A percentile compares a stretch with the other conserved stretches of the same genome.
Evolutionary conservation across 2,329 filamentous ascomycete genomes (phyloP).

Genomic region (Rugonectria rugulosa): DNA sequence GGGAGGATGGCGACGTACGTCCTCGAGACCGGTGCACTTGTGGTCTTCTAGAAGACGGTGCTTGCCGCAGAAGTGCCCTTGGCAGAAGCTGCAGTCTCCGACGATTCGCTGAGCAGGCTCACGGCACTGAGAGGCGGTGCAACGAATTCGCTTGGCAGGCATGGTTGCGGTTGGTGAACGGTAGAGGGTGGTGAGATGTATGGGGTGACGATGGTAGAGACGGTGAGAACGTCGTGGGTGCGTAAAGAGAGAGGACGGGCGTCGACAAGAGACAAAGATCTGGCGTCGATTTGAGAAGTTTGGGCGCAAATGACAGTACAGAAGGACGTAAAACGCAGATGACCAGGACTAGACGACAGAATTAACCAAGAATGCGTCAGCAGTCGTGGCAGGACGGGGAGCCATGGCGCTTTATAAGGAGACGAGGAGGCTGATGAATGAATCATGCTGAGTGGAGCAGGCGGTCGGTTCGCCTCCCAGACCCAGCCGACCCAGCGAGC

Average conservation of each 20-base stretch:
- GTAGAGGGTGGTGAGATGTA: slow-evolving; percentile 11
- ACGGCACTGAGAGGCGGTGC: slow-evolving; percentile 89
- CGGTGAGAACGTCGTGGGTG: slow-evolving; percentile 20
- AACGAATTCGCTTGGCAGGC: slow-evolving; percentile 81
- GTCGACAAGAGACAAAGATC: slow-evolving; percentile 1
- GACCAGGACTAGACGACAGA: slow-evolving; percentile 28
- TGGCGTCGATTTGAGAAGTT: neutral
- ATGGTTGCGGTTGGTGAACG: slow-evolving; percentile 48
- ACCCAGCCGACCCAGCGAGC: slow-evolving; percentile 4
- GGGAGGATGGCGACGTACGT: slow-evolving; percentile 61
- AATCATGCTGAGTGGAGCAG: slow-evolving; percentile 41
- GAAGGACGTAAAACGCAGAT: slow-evolving; percentile 23
- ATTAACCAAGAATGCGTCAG: slow-evolving; percentile 25
- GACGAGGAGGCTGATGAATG: slow-evolving; percentile 41
- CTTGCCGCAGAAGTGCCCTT: slow-evolving; percentile 92
- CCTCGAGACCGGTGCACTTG: slow-evolving; percentile 90
- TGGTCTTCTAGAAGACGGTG: slow-evolving; percentile 94
- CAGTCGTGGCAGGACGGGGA: slow-evolving; percentile 21
- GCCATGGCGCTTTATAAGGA: slow-evolving; percentile 35
- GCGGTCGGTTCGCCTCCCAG: slow-evolving; percentile 38
- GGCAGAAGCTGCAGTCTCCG: slow-evolving; percentile 95
- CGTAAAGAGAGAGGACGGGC: slow-evolving; percentile 5
- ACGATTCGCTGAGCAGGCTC: slow-evolving; percentile 90
- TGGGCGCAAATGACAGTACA: slow-evolving; percentile 24
- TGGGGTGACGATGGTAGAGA: slow-evolving; percentile 20